These are phyloP conservation scores for Cylindrotheca fusiformis DNA, from an alignment of 108 stramenopile genomes.

Conservation along the genomic window DNA sequence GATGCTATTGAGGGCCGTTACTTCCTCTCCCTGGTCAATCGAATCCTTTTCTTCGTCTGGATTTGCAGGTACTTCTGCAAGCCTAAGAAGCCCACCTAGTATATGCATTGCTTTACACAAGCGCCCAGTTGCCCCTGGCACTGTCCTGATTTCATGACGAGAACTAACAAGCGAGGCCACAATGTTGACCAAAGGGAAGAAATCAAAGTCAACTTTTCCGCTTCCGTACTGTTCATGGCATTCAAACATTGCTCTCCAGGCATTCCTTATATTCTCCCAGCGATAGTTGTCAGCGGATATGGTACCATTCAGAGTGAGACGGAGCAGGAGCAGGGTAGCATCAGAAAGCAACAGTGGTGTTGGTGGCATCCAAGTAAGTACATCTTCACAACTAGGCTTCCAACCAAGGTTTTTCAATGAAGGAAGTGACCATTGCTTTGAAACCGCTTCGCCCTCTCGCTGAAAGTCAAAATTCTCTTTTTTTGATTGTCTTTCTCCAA, in stretches of 20 bases:
- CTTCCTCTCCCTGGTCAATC: conserved; percentile 3
- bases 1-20: conserved; percentile 16
- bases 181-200: conserved; percentile 56
- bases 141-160: conserved; percentile 15
- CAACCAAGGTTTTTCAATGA: conserved; percentile 17
- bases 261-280: conserved; percentile 64
- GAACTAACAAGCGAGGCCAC: conserved; percentile 49
- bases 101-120: conserved; percentile 49
- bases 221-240: conserved; percentile 20
- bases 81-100: conserved; percentile 62
- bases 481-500: conserved; percentile 11
- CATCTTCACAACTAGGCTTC: conserved; percentile 60
- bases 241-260: conserved; percentile 53
- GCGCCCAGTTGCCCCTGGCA: conserved; percentile 20
- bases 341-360: conserved; percentile 64
- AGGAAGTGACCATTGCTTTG: conserved; percentile 18
- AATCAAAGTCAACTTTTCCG: conserved; percentile 28
- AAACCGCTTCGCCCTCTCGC: neutral
- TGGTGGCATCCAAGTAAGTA: conserved; percentile 81
- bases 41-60: conserved; percentile 12
- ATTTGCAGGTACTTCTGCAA: conserved; percentile 36
- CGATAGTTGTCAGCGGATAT: conserved; percentile 52
- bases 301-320: conserved; percentile 71
- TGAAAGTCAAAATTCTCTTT: neutral
- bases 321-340: conserved; percentile 70